Evolutionary conservation across 768 basidiomycete species (phyloP), one percentile per base, ranked within the genome.

Genomic region (Trametes maxima): DNA sequence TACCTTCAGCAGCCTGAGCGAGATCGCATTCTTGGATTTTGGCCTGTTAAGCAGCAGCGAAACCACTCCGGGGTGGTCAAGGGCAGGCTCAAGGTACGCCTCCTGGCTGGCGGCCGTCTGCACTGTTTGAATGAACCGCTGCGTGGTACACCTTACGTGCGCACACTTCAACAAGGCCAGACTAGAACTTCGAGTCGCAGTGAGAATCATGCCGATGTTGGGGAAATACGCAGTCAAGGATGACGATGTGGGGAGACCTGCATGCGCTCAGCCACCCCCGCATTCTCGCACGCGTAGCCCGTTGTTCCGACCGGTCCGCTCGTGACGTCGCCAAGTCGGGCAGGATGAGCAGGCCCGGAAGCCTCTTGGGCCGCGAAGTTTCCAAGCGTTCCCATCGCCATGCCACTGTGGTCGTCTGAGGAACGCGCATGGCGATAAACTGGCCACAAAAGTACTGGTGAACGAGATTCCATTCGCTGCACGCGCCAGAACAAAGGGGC

Each of bases 1-100:
- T 55, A 90, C 92, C 77, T 83, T 77, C 35, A 96, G 78, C 64
- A 96, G 80, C 37, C 77, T 77, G 62, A 85, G 75, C 2, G 92
- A 94, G 46, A 96, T 91, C 21, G 94, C 92, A 76, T 96, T 96
- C 81, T 87, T 94, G 67, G 84, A 87, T 66, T 88, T 81, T 8
- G 92, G 90, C 60, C 91, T 80, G 70, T 95, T 90, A 59, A 95
- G 83, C n/a, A 85, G 84, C 19, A 95, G 79, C 65, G 82, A 89
- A 19, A 83, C 79, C 51, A 94, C 80, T 8, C 92, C 91, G 8
- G 86, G 84, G 65, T 84, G 78, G 16, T 80, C 78, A 28, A 72
- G 65, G 16, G 85, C 69, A 19, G 80, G 79, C 68, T 88, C 81
- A 25, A 90, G 75, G 66, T 74, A 79, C 13, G 73, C 79, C 59